A percentile compares a stretch with the other conserved stretches of the same genome.
phyloP scores from a whole-genome alignment of 306 rosid species.

The Senna tora region DNA sequence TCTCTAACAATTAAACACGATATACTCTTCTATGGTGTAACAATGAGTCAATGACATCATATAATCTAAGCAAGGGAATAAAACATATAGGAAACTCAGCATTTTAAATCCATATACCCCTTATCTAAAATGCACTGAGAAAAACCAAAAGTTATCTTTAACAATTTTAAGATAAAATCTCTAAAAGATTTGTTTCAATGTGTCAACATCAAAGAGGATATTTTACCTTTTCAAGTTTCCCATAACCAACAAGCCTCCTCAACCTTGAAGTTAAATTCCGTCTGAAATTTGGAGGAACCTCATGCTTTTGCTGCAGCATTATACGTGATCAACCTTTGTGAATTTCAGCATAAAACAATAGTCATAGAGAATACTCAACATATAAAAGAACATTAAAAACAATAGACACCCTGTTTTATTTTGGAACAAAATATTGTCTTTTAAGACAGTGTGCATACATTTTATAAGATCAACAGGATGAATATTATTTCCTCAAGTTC shows the following conservation, averaged over 20 bases:
- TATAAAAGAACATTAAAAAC: slow-evolving; percentile 25
- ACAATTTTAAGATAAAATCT: background rate
- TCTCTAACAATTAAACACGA: too few species aligned
- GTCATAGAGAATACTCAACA: slow-evolving; percentile 20
- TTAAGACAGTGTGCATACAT: background rate
- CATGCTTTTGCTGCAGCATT: slow-evolving; percentile 77
- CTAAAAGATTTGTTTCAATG: background rate
- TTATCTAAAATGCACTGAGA: background rate
- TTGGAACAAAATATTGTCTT: background rate
- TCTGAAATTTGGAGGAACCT: slow-evolving; percentile 63
- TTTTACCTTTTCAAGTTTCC: slow-evolving; percentile 84
- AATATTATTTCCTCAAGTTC: background rate
- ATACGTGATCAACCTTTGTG: slow-evolving; percentile 35
- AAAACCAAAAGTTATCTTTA: slow-evolving; percentile 15
- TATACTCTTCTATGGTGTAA: background rate
- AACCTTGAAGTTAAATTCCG: slow-evolving; percentile 65
- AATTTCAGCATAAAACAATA: slow-evolving; percentile 26
- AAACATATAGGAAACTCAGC: background rate
- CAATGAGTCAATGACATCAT: background rate
- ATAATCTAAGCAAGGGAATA: background rate
- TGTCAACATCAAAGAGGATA: slow-evolving; percentile 8
- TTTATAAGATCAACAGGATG: background rate
- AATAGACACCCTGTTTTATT: background rate
- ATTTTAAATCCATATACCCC: background rate
- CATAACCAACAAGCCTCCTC: slow-evolving; percentile 76